Conservation (phyloP, 2,329 filamentous ascomycete genomes). For the Calycina marina region DNA sequence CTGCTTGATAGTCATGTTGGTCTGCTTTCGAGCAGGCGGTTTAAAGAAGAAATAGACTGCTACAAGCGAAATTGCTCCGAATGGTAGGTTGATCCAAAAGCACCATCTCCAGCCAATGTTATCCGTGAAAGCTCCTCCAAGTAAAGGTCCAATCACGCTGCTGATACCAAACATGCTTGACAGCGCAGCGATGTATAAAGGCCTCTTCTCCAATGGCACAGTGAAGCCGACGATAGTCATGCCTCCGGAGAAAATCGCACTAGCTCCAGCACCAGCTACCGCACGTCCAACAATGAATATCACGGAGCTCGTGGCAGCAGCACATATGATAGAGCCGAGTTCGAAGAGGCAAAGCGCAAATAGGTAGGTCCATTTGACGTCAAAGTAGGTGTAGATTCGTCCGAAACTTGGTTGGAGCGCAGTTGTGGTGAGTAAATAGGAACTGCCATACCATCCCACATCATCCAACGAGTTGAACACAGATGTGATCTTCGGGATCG, state of each 20-base stretch:
- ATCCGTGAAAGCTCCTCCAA: slow-evolving; percentile 25
- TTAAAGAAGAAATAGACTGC: slow-evolving; percentile 30
- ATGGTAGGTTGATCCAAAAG: slow-evolving; percentile 28
- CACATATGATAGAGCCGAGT: slow-evolving; percentile 23
- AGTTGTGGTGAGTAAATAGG: slow-evolving; percentile 25
- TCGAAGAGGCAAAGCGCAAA: slow-evolving; percentile 23
- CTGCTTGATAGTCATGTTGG: slow-evolving; percentile 21
- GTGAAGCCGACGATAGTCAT: slow-evolving; percentile 27
- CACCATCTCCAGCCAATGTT: slow-evolving; percentile 27
- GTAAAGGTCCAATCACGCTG: slow-evolving; percentile 23
- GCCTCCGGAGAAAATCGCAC: slow-evolving; percentile 23
- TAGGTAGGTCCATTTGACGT: slow-evolving; percentile 21
- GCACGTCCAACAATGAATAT: slow-evolving; percentile 24
- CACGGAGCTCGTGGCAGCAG: slow-evolving; percentile 20
- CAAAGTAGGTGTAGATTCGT: slow-evolving; percentile 23
- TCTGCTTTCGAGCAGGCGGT: slow-evolving; percentile 23
- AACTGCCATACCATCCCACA: slow-evolving; percentile 23
- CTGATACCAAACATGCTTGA: slow-evolving; percentile 23
- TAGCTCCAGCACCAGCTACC: slow-evolving; percentile 22
- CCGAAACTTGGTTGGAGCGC: slow-evolving; percentile 21
- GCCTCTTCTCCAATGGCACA: slow-evolving; percentile 18
- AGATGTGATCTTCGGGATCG: slow-evolving; percentile 28
- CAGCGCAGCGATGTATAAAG: slow-evolving; percentile 21
- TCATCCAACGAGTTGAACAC: slow-evolving; percentile 26
- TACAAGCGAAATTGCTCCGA: slow-evolving; percentile 26